Evolutionary conservation across 495 filamentous ascomycete genomes (phyloP).

Genomic region (Trichoderma asperelloides): DNA sequence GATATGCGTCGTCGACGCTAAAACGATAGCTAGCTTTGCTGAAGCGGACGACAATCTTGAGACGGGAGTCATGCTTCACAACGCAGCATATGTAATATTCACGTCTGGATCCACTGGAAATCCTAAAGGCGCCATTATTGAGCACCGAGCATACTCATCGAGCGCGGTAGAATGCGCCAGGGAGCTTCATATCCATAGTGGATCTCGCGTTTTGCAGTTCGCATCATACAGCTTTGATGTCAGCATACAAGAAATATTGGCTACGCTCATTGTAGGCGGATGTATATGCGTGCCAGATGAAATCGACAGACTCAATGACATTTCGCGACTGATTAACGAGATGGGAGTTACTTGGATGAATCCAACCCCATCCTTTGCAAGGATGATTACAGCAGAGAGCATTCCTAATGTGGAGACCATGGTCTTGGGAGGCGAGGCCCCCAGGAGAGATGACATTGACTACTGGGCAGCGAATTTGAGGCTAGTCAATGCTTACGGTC

Average conservation of each 20-base stretch:
- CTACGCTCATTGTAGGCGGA: slow-evolving; percentile 49
- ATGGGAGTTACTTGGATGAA: slow-evolving; percentile 39
- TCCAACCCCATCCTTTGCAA: slow-evolving; percentile 35
- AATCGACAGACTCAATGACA: slow-evolving; percentile 27
- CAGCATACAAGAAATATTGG: slow-evolving; percentile 57
- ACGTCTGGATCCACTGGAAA: neutral
- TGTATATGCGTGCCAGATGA: slow-evolving; percentile 43
- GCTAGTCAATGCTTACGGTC: slow-evolving; percentile 37
- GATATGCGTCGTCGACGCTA: too few species aligned
- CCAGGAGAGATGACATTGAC: slow-evolving; percentile 12
- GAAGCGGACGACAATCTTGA: too few species aligned
- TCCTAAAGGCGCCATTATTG: neutral
- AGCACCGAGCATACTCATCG: neutral
- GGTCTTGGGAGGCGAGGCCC: slow-evolving; percentile 20
- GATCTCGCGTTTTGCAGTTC: slow-evolving; percentile 34
- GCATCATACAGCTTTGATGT: slow-evolving; percentile 63
- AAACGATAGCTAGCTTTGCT: too few species aligned
- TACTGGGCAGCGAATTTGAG: slow-evolving; percentile 35
- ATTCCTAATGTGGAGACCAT: slow-evolving; percentile 32
- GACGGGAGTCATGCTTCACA: neutral
- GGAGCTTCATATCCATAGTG: neutral
- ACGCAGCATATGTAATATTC: neutral
- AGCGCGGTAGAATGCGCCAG: neutral
- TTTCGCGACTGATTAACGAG: slow-evolving; percentile 30
- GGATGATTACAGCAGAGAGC: slow-evolving; percentile 28